A percentile compares a stretch with the other conserved stretches of the same genome.
These are phyloP conservation scores for Kokia cookei DNA, from an alignment of 441 rosid species.

Conservation along the genomic window DNA sequence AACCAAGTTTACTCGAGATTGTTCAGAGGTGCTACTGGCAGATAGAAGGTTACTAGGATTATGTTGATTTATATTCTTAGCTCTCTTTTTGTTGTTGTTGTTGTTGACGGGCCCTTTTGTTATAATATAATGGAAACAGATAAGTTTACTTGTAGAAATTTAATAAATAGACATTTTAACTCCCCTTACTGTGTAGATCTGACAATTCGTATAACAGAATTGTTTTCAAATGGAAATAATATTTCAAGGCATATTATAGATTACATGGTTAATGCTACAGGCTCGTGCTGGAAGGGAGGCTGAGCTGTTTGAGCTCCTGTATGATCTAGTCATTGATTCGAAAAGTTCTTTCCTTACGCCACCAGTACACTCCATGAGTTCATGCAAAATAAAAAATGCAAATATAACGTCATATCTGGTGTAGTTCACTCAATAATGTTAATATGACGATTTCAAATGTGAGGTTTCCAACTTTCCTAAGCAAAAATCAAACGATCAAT, in stretches of 20 bases:
- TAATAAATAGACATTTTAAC: not conserved
- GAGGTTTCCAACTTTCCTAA: not conserved
- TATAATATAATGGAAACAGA: not conserved
- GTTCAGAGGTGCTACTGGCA: not conserved
- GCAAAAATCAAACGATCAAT: not conserved
- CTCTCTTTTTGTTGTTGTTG: not conserved
- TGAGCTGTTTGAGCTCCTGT: conserved; percentile 13
- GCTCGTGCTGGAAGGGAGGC: not conserved
- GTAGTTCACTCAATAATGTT: conserved; percentile 25
- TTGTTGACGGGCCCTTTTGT: not conserved
- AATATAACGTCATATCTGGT: conserved; percentile 57
- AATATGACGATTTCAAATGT: not conserved
- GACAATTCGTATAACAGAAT: too few species aligned
- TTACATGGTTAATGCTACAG: not conserved
- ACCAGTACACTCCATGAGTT: conserved; percentile 63
- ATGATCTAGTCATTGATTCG: conserved; percentile 34
- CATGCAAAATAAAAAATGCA: conserved; percentile 56
- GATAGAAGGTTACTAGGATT: not conserved
- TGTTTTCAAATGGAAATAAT: too few species aligned
- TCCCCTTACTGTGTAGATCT: not conserved
- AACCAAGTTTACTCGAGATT: not conserved
- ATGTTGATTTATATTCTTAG: not conserved
- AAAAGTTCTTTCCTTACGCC: conserved; percentile 40
- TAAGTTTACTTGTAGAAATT: not conserved
- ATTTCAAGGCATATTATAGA: too few species aligned